Evolutionary conservation across 2,329 filamentous ascomycete species (phyloP).

Genomic region (Coniochaeta sp.): DNA sequence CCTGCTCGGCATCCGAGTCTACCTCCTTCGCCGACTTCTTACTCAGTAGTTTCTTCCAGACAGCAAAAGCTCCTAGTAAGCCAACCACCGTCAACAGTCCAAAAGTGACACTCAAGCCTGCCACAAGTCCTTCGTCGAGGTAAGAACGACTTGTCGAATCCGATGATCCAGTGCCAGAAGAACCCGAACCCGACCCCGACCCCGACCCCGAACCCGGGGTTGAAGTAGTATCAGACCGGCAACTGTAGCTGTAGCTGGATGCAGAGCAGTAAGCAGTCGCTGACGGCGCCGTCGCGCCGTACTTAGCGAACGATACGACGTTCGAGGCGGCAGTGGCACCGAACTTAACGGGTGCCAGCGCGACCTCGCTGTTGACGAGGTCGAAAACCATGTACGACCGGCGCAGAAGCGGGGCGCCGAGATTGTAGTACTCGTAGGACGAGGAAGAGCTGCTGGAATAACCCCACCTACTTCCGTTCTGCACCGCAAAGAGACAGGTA

Average conservation of each 20-base stretch:
- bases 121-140: not conserved
- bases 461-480: conserved; percentile 9
- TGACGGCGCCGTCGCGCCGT: conserved; percentile 12
- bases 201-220: not conserved
- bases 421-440: conserved; percentile 5
- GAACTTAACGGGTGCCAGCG: conserved; percentile 20
- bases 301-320: conserved; percentile 18
- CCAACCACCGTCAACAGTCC: not conserved
- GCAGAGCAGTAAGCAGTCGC: not conserved
- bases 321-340: conserved; percentile 9
- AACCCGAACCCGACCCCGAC: not conserved
- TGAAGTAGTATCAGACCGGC: not conserved
- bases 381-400: conserved; percentile 25
- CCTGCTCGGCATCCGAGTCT: not conserved
- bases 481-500: conserved; percentile 22
- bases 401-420: conserved; percentile 19
- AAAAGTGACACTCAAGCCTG: not conserved
- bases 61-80: not conserved
- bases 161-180: not conserved
- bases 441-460: conserved; percentile 2
- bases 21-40: not conserved
- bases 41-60: not conserved
- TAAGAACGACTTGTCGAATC: not conserved
- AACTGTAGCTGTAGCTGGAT: conserved; percentile 2
- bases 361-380: conserved; percentile 21